phyloP scores from a whole-genome alignment of 2,329 filamentous ascomycete genomes.

The Annulohypoxylon truncatum region DNA sequence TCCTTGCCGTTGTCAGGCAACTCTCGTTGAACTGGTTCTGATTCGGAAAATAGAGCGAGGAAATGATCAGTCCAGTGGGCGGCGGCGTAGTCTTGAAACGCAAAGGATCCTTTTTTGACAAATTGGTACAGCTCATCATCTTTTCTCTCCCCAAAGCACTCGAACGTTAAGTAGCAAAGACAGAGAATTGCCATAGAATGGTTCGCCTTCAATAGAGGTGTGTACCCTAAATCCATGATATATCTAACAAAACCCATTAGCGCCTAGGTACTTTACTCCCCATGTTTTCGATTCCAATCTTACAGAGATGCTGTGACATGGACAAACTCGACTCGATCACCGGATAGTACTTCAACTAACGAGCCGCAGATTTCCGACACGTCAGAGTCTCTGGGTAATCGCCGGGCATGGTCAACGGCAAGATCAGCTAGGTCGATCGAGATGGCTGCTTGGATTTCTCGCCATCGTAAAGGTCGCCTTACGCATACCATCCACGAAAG shows the following conservation, averaged over 20 bases:
- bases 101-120: slow-evolving; percentile 41
- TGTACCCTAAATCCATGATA: too few species aligned
- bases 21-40: too few species aligned
- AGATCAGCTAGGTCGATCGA: slow-evolving; percentile 47
- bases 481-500: slow-evolving; percentile 53
- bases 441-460: slow-evolving; percentile 51
- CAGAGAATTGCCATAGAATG: slow-evolving; percentile 31
- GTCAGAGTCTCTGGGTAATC: slow-evolving; percentile 49
- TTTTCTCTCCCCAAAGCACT: slow-evolving; percentile 40
- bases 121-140: too few species aligned
- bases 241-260: too few species aligned
- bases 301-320: too few species aligned
- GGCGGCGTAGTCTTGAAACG: slow-evolving; percentile 50
- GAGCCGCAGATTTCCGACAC: slow-evolving; percentile 44
- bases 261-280: too few species aligned
- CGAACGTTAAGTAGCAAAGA: slow-evolving; percentile 41
- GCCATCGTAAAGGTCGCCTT: slow-evolving; percentile 51
- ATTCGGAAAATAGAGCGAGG: slow-evolving; percentile 29
- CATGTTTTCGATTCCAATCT: too few species aligned
- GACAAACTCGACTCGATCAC: too few species aligned
- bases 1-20: too few species aligned
- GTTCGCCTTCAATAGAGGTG: too few species aligned
- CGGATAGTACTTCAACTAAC: too few species aligned
- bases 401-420: slow-evolving; percentile 43
- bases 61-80: slow-evolving; percentile 48